These are phyloP conservation scores for Tuber brumale DNA, from an alignment of 495 filamentous ascomycete species.

Conservation along the genomic window DNA sequence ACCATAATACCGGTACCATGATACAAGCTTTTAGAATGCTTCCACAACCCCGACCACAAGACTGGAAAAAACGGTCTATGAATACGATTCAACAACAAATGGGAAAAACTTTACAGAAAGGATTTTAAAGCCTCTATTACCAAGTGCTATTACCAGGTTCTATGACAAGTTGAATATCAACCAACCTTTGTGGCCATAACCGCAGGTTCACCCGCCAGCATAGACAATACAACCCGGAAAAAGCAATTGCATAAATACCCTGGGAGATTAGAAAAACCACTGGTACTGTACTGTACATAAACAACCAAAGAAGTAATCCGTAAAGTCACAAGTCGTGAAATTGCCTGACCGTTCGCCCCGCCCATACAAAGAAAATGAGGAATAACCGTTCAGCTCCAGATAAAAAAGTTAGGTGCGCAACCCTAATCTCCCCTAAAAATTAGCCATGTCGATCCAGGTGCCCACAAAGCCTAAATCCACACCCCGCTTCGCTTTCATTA, in stretches of 20 bases:
- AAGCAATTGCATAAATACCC: background rate
- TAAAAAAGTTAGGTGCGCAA: background rate
- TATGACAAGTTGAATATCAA: background rate
- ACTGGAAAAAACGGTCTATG: background rate
- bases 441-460: slow-evolving; percentile 78
- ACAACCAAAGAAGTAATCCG: background rate
- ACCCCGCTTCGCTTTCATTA: slow-evolving; percentile 60
- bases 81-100: background rate
- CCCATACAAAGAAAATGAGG: slow-evolving; percentile 1
- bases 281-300: background rate
- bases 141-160: background rate
- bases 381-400: slow-evolving; percentile 1
- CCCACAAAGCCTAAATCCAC: slow-evolving; percentile 65
- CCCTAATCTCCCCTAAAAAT: slow-evolving; percentile 44
- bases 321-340: background rate
- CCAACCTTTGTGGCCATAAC: background rate
- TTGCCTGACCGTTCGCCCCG: background rate
- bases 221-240: background rate
- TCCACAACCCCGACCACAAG: background rate
- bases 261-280: background rate
- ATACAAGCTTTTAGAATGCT: background rate
- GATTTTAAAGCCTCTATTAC: background rate
- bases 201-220: background rate
- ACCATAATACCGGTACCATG: background rate
- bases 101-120: background rate